phyloP scores from a whole-genome alignment of 106 monocot species.

The Dendrobium officinale region DNA sequence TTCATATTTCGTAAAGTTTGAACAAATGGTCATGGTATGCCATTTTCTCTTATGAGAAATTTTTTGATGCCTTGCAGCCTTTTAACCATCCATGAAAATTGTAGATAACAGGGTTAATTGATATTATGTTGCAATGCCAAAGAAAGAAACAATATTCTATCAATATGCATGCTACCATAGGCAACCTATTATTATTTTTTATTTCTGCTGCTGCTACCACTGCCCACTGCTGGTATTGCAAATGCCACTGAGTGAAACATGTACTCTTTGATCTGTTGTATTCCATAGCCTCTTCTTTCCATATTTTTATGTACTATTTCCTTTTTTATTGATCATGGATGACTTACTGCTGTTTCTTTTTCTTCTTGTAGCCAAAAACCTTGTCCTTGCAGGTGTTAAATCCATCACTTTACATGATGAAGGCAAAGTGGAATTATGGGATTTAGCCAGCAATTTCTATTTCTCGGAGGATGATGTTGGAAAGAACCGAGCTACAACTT shows the following conservation, averaged over 20 bases:
- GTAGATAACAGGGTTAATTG: neutral
- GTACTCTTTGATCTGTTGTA: neutral
- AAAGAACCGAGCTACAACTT: slow-evolving; percentile 52
- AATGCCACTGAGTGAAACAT: neutral
- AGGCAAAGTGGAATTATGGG: slow-evolving; percentile 45
- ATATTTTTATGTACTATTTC: neutral
- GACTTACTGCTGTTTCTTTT: neutral
- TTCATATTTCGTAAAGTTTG: neutral
- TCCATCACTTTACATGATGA: slow-evolving; percentile 68
- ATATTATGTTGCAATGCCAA: neutral
- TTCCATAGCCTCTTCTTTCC: neutral
- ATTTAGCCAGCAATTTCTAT: slow-evolving; percentile 63
- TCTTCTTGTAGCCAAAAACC: slow-evolving; percentile 57
- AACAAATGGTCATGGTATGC: neutral
- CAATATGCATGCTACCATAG: neutral
- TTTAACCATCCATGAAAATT: neutral
- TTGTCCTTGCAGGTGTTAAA: slow-evolving; percentile 67
- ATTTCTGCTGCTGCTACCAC: neutral
- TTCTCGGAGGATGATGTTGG: slow-evolving; percentile 64
- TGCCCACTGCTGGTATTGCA: neutral
- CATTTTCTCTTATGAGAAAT: neutral
- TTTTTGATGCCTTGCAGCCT: neutral
- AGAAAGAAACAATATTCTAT: neutral
- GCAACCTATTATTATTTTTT: neutral
- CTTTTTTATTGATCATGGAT: neutral